Base-by-base conservation (phyloP, 345 rosid species). In the Euphorbia peplus region DNA sequence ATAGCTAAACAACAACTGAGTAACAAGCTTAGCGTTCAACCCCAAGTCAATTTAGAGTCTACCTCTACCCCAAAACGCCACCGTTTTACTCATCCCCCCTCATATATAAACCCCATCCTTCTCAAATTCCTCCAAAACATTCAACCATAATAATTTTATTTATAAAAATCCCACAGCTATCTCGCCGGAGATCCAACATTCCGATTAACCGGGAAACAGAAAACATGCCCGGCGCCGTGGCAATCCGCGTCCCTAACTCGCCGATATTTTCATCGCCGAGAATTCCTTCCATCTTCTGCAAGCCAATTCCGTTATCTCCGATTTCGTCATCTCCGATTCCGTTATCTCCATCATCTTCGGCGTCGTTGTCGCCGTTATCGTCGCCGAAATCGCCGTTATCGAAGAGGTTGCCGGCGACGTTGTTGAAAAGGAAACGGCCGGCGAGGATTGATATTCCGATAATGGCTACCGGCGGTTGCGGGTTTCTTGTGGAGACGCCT, bases 341-440 rank as follows among this genome's bases (percentile, higher is more conserved):
- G 13, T 19, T 37, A 47, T 69, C 66, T 16, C 25, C 55, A 1
- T 21, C 21, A 4, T 5, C 24, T 25, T 14, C 51, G 26, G 8
- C 81, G 0, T 0, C 64, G 37, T 32, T 32, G 8, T 11, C 72
- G 14, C 13, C 65, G 63, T 44, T 64, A 28, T 15, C 63, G 11
- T 64, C 71, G 0, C 55, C 56, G 24, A 24, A 55, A 4, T 70
- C 81, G 5, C 29, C 64, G 30, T 51, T 63, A 11, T 48, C 70
- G 42, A 63, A 60, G 28, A 30, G n/a, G 50, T 29, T 21, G 24
- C 51, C 66, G 3, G 51, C 60, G 46, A 56, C 75, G 26, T 46
- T 22, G 25, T 57, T 79, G 77, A 74, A 73, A 64, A 78, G 81
- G 79, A 84, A 80, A 70, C 70, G 88, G 68, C 88, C 85, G 37